Conservation (phyloP, 1,284 basidiomycete species). For the Tylopilus sp. region DNA sequence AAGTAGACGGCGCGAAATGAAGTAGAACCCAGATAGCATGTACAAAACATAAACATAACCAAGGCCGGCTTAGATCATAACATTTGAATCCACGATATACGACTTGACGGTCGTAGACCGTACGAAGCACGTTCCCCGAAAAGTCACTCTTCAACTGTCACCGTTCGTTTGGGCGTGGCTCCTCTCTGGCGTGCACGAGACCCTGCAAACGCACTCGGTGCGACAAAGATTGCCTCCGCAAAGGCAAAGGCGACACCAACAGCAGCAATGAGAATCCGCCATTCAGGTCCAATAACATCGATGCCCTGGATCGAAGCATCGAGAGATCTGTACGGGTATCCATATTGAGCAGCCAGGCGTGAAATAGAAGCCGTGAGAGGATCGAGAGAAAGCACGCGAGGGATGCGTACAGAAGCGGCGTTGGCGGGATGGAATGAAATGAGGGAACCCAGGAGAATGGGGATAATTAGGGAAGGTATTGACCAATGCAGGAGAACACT, state of each 20-base stretch:
- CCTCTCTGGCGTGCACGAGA: conserved; percentile 27
- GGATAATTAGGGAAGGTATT: conserved; percentile 54
- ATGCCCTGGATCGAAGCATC: conserved; percentile 29
- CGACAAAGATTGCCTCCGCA: conserved; percentile 49
- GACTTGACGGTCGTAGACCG: not conserved
- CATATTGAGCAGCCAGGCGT: conserved; percentile 53
- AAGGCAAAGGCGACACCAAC: conserved; percentile 58
- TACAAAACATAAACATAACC: conserved; percentile 15
- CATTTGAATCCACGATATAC: not conserved
- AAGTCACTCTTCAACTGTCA: conserved; percentile 21
- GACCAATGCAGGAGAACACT: conserved; percentile 53
- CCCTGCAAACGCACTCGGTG: conserved; percentile 32
- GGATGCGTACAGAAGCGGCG: conserved; percentile 22
- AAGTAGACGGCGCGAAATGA: conserved; percentile 15
- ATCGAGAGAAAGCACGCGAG: conserved; percentile 42
- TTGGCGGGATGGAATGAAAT: conserved; percentile 55
- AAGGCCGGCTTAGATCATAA: conserved; percentile 4
- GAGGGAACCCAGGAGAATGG: conserved; percentile 48
- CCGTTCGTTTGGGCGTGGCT: conserved; percentile 23
- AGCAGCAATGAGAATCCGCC: conserved; percentile 50
- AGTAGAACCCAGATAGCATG: conserved; percentile 14
- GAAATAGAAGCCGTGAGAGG: conserved; percentile 57
- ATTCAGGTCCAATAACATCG: conserved; percentile 50
- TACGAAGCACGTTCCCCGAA: not conserved
- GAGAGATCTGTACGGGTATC: conserved; percentile 44